Evolutionary conservation across 495 filamentous ascomycete genomes (phyloP), one percentile per base, ranked within the genome.

Genomic region (Pyrenula aspistea): DNA sequence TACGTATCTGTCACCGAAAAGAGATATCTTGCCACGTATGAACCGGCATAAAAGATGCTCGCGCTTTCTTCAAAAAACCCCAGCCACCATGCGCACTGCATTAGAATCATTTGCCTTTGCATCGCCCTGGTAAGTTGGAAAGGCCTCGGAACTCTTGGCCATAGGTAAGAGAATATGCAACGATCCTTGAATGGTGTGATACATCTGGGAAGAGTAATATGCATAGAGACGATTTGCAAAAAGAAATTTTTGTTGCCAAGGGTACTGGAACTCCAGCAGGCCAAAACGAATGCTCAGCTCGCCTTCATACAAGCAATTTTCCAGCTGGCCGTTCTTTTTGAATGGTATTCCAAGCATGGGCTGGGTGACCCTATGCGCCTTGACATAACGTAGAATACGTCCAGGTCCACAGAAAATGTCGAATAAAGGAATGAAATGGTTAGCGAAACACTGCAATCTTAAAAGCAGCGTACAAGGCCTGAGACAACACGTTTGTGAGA

Each of bases 261-360:
- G 31, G 31, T 42, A 15, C n/a, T 42, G 15, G 31, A 42, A 15
- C 31, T 42, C 31, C 31, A 42, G 31, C 31, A 4, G 15, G 31
- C 31, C 31, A 42, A 42, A 42, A 42, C 31, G 31, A 42, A 42
- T 42, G 31, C 15, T 42, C 31, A 42, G 31, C 31, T 42, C 15
- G 31, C 31, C 31, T 42, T 42, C 31, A 15, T 42, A 42, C 31
- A 42, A 15, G 31, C 31, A 15, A 15, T 15, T 42, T 4, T 42
- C 31, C 31, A 15, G 31, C 31, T 42, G 31, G 31, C 31, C 15
- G 31, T 42, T 4, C 31, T 15, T 42, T 42, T 52, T 20, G 10
- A 52, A 20, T 20, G 19, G 50, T 52, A 52, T 52, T 52, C 50
- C 50, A 52, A 52, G 50, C 50, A 52, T 52, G 19, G 22, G 50